These are phyloP conservation scores for Endocalyx cinctus DNA, from an alignment of 2,329 filamentous ascomycete species.

Conservation along the genomic window DNA sequence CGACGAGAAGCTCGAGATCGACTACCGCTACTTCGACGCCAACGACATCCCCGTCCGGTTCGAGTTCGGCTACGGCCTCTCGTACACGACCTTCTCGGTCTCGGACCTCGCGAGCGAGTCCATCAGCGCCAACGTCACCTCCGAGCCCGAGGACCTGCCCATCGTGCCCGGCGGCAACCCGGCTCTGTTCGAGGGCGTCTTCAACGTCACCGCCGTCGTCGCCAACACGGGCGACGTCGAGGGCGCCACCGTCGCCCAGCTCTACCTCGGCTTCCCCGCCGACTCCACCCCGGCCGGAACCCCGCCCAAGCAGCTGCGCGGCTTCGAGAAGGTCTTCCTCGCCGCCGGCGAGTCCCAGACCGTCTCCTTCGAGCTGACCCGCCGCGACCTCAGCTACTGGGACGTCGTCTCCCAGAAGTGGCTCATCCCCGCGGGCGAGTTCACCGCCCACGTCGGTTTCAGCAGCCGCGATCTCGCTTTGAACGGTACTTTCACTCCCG, in stretches of 20 bases:
- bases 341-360: slow-evolving; percentile 33
- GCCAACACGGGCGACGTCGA: slow-evolving; percentile 45
- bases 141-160: slow-evolving; percentile 21
- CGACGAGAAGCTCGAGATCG: slow-evolving; percentile 61
- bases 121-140: slow-evolving; percentile 20
- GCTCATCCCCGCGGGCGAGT: slow-evolving; percentile 21
- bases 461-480: slow-evolving; percentile 14
- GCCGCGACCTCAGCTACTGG: slow-evolving; percentile 47
- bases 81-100: slow-evolving; percentile 46
- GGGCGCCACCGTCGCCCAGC: slow-evolving; percentile 48
- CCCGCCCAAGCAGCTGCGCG: slow-evolving; percentile 44
- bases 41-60: slow-evolving; percentile 55
- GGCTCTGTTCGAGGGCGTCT: slow-evolving; percentile 49
- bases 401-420: slow-evolving; percentile 38
- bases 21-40: slow-evolving; percentile 63
- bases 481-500: slow-evolving; percentile 6
- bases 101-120: slow-evolving; percentile 37
- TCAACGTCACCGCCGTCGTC: slow-evolving; percentile 41
- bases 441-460: slow-evolving; percentile 13
- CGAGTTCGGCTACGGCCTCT: slow-evolving; percentile 60
- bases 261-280: slow-evolving; percentile 46
- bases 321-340: slow-evolving; percentile 47
- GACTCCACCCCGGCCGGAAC: slow-evolving; percentile 34
- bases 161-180: slow-evolving; percentile 50
- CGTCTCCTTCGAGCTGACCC: slow-evolving; percentile 41